Evolutionary conservation across 768 basidiomycete genomes (phyloP), one percentile per base, ranked within the genome.

Genomic region (Cyclocybe cylindracea): DNA sequence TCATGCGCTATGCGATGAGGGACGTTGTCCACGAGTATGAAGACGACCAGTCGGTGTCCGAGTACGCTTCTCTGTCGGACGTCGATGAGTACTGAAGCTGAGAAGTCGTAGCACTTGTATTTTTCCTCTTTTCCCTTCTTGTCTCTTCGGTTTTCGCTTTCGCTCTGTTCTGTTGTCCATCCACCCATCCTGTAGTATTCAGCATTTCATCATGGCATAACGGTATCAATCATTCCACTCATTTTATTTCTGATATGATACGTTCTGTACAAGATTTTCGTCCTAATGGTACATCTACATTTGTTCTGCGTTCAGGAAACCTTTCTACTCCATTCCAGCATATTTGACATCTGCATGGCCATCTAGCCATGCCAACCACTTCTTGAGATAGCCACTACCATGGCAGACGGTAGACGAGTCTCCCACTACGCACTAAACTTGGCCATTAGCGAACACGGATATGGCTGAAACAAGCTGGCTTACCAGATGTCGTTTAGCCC

Each of bases 311-410:
- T 16, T 39, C 42, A 36, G 34, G 16, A 34, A 9, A n/a, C 37
- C 36, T n/a, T 43, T 54, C 57, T 65, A 86, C 36, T 85, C 83
- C 18, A 80, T 61, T 3, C 87, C 93, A 1, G 88, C 90, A 69
- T 86, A 97, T 58, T 90, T 82, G 13, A 98, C 87, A 64, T 98
- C 95, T 16, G 93, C 94, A 61, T 96, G 84, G 7, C 76, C 76
- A 58, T 98, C 96, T 10, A 98, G 70, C 92, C 94, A 98, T 3
- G 75, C 72, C 59, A 97, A 80, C 97, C 97, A 99, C 54, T 81
- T 82, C 66, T 90, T 92, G 35, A 99, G 70, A 69, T 90, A 98
- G 37, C 75, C 63, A 18, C 91, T 84, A 5, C 96, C 96, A 60
- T 95, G 87, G 32, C 78, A 74, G 3, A 98, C 87, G 0, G 96